phyloP scores from a whole-genome alignment of 2,329 filamentous ascomycete species.

The Pseudogymnoascus sp. region DNA sequence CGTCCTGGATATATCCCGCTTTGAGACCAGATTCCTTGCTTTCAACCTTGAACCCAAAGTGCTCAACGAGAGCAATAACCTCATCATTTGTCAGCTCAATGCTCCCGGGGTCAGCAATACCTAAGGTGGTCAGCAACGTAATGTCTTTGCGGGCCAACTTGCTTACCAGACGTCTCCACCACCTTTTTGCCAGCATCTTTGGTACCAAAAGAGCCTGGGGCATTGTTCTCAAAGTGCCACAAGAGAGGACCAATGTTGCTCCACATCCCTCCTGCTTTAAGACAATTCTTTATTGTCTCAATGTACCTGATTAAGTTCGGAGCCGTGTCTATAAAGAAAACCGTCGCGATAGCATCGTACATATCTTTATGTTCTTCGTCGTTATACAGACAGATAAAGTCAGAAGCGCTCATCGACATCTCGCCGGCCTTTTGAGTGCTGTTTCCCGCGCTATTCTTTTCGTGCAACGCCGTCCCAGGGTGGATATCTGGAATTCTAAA shows the following conservation, averaged over 20 bases:
- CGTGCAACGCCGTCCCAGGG: conserved; percentile 47
- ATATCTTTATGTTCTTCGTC: conserved; percentile 49
- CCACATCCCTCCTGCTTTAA: conserved; percentile 71
- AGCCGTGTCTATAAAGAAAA: conserved; percentile 97
- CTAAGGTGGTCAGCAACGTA: conserved; percentile 31
- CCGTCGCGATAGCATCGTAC: conserved; percentile 78
- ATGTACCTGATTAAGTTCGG: conserved; percentile 89
- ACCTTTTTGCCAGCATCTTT: background rate
- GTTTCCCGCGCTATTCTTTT: conserved; percentile 26
- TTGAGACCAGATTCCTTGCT: conserved; percentile 50
- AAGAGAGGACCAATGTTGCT: conserved; percentile 85
- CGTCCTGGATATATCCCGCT: conserved; percentile 82
- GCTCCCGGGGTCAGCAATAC: conserved; percentile 81
- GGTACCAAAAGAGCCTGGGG: conserved; percentile 47
- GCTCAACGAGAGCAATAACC: conserved; percentile 65
- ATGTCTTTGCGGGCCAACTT: background rate
- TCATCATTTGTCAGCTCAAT: conserved; percentile 89
- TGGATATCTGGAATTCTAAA: conserved; percentile 77
- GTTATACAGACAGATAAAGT: conserved; percentile 83
- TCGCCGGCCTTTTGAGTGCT: conserved; percentile 38
- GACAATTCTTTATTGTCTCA: conserved; percentile 69
- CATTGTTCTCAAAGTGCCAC: conserved; percentile 87
- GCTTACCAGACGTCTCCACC: background rate
- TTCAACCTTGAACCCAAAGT: conserved; percentile 70
- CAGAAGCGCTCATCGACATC: conserved; percentile 90